These are phyloP conservation scores for Furcasterigmium sp. DNA, from an alignment of 2,329 filamentous ascomycete genomes.

Conservation along the genomic window DNA sequence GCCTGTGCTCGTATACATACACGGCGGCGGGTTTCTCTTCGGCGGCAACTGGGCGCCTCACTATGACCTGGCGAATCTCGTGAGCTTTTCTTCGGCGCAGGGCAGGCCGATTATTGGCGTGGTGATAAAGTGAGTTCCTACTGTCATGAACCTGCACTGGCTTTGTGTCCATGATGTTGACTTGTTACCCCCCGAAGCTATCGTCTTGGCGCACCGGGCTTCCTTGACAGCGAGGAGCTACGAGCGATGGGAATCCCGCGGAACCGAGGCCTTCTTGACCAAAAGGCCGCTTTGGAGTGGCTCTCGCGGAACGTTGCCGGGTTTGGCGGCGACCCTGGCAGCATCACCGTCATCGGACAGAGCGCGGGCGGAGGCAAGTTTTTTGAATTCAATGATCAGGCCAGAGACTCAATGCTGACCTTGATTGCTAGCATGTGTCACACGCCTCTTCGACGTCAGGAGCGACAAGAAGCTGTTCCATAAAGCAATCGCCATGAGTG, in stretches of 20 bases:
- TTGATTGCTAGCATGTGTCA: not conserved
- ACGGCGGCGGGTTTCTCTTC: constrained; percentile 44
- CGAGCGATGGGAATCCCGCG: constrained; percentile 34
- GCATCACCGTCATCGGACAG: constrained; percentile 35
- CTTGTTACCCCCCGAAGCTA: constrained; percentile 30
- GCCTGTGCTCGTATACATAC: constrained; percentile 47
- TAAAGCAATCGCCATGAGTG: not conserved
- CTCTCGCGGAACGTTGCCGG: constrained; percentile 23
- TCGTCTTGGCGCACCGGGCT: constrained; percentile 35
- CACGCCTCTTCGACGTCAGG: constrained; percentile 1
- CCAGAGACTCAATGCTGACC: not conserved
- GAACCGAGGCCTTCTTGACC: constrained; percentile 38
- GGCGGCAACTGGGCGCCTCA: constrained; percentile 49
- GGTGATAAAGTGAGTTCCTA: constrained; percentile 34
- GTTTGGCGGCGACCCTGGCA: constrained; percentile 25
- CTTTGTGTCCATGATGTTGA: not conserved
- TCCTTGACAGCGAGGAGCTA: constrained; percentile 42
- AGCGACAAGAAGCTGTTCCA: not conserved
- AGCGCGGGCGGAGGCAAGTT: constrained; percentile 39
- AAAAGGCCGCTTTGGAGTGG: constrained; percentile 26
- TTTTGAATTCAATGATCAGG: not conserved
- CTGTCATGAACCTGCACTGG: no score
- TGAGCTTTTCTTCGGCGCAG: constrained; percentile 34
- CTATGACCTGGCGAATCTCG: constrained; percentile 38
- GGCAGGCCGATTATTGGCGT: constrained; percentile 40